phyloP scores from a whole-genome alignment of 371 early-diverging fungal species.

The Mortierella sp. region DNA sequence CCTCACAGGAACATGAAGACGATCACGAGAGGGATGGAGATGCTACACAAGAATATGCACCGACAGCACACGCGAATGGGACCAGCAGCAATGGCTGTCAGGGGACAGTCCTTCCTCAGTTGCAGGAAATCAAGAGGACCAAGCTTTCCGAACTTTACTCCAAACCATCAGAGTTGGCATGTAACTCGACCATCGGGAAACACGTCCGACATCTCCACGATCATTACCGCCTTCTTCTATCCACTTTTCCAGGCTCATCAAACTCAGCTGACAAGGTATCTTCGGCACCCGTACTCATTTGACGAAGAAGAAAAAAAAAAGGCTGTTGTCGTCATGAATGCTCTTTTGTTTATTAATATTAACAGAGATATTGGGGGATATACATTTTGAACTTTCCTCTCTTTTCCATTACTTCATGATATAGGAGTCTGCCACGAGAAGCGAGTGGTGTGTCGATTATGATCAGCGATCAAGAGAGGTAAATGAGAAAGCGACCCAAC shows the following conservation, averaged over 20 bases:
- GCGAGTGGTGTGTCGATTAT: slow-evolving; percentile 56
- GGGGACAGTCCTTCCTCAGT: background rate
- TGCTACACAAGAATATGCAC: background rate
- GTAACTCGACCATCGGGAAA: slow-evolving; percentile 74
- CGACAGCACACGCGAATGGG: background rate
- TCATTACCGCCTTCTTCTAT: slow-evolving; percentile 54
- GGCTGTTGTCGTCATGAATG: background rate
- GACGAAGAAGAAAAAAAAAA: background rate
- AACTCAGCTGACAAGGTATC: slow-evolving; percentile 18
- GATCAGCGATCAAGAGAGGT: slow-evolving; percentile 59
- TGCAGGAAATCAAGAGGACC: slow-evolving; percentile 16
- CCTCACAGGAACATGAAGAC: background rate
- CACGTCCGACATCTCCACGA: slow-evolving; percentile 65
- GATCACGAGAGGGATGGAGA: background rate
- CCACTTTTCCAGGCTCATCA: slow-evolving; percentile 18
- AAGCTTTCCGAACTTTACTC: slow-evolving; percentile 56
- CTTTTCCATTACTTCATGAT: slow-evolving; percentile 12
- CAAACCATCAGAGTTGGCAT: slow-evolving; percentile 60
- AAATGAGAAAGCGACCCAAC: slow-evolving; percentile 2
- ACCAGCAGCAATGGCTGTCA: slow-evolving; percentile 4
- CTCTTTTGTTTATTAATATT: background rate
- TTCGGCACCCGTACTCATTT: slow-evolving; percentile 15
- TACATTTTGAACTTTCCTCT: too few relatives aligned
- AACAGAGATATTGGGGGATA: too few relatives aligned
- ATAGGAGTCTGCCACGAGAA: slow-evolving; percentile 28